Percentiles rank a stretch among this genome's conserved stretches.
These are phyloP conservation scores for Microdochium bolleyi DNA, from an alignment of 2,329 filamentous ascomycete species.

Conservation along the genomic window DNA sequence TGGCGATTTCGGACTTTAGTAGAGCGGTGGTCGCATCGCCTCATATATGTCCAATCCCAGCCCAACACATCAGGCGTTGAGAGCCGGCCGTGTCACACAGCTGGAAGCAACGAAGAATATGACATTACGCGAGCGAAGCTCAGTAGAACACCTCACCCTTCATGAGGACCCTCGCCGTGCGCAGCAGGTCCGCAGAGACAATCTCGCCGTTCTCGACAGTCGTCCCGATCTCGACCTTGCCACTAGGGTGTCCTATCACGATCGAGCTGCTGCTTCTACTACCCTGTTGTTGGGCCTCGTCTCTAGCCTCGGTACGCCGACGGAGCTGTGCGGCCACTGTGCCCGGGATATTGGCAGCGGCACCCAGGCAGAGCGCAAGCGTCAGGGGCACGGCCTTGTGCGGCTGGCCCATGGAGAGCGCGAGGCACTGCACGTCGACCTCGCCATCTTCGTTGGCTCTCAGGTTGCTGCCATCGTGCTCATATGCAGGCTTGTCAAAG, in stretches of 20 bases:
- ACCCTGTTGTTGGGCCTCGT: constrained; percentile 3
- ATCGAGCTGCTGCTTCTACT: constrained; percentile 13
- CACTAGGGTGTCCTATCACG: constrained; percentile 38
- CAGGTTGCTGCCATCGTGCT: too few relatives aligned
- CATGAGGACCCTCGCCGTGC: constrained; percentile 41
- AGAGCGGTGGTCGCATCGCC: too few relatives aligned
- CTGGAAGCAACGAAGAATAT: neutral
- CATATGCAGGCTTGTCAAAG: constrained; percentile 18
- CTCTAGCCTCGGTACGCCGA: constrained; percentile 3
- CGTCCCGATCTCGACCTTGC: constrained; percentile 36
- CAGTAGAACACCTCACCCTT: constrained; percentile 38
- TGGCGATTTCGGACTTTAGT: too few relatives aligned
- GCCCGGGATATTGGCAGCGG: constrained; percentile 28
- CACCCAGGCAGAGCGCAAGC: constrained; percentile 29
- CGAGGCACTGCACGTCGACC: constrained; percentile 34
- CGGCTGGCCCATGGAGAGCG: constrained; percentile 36
- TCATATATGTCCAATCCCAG: too few relatives aligned
- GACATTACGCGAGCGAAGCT: neutral
- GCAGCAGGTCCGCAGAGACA: constrained; percentile 33
- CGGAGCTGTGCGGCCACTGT: constrained; percentile 28
- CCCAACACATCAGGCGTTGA: too few relatives aligned
- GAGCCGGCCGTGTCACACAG: neutral
- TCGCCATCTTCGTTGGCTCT: neutral
- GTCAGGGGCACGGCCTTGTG: constrained; percentile 34
- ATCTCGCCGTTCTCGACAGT: constrained; percentile 28